phyloP scores from a whole-genome alignment of 2,329 filamentous ascomycete genomes.

The Diaporthe capsici region DNA sequence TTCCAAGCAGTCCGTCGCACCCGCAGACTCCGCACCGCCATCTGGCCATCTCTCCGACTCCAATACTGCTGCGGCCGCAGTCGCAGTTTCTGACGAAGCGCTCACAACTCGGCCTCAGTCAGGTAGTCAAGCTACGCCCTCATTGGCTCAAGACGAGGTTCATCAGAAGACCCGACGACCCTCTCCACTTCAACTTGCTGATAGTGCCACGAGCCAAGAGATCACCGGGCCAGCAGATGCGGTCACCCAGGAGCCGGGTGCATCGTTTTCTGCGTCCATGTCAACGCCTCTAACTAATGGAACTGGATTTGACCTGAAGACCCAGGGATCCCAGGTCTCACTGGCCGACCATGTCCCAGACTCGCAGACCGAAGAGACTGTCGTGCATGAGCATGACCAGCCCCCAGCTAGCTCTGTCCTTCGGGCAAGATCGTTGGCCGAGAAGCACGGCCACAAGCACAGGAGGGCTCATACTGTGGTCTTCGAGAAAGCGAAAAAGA shows the following conservation, averaged over 20 bases:
- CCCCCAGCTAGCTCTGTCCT: neutral
- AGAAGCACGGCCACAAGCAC: constrained; percentile 53
- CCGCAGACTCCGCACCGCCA: neutral
- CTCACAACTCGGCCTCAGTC: constrained; percentile 7
- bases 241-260: neutral
- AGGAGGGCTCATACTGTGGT: constrained; percentile 81
- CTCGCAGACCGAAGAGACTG: constrained; percentile 9
- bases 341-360: neutral
- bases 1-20: neutral
- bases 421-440: constrained; percentile 33
- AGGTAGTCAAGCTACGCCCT: neutral
- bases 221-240: neutral
- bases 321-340: constrained; percentile 5
- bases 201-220: neutral
- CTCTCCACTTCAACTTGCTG: constrained; percentile 3
- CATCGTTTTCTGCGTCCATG: constrained; percentile 17
- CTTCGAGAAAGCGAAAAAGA: constrained; percentile 77
- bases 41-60: neutral
- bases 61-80: neutral
- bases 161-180: constrained; percentile 16
- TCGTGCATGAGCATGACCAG: constrained; percentile 2
- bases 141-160: neutral
- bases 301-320: constrained; percentile 8
- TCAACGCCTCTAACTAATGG: constrained; percentile 2
- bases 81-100: neutral